phyloP scores from a whole-genome alignment of 1,284 basidiomycete species.

The Mycena sp. region DNA sequence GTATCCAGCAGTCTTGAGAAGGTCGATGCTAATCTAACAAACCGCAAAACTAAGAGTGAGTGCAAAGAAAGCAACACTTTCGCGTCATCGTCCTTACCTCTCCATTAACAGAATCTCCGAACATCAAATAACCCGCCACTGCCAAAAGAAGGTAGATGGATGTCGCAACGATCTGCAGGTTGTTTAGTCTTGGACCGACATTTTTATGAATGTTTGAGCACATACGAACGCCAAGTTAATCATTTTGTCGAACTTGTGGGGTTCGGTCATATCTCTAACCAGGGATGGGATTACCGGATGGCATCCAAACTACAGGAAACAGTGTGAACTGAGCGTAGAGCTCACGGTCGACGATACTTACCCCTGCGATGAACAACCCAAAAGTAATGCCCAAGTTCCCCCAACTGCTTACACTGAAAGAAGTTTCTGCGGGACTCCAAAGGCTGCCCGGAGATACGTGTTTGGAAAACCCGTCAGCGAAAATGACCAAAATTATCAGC shows the following conservation, averaged over 20 bases:
- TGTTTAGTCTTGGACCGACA: constrained; percentile 1
- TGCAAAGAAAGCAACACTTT: neutral
- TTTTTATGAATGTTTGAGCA: constrained; percentile 22
- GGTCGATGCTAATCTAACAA: constrained; percentile 82
- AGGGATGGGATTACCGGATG: constrained; percentile 94
- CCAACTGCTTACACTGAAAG: constrained; percentile 60
- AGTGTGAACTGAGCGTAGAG: neutral
- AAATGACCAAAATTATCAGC: constrained; percentile 80
- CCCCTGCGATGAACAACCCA: constrained; percentile 97
- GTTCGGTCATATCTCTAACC: constrained; percentile 90
- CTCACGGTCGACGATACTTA: constrained; percentile 47
- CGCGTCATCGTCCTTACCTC: constrained; percentile 66
- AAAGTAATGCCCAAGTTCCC: constrained; percentile 79
- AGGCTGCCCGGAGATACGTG: constrained; percentile 82
- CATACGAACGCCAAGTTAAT: constrained; percentile 83
- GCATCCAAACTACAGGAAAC: constrained; percentile 76
- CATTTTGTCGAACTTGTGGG: constrained; percentile 84
- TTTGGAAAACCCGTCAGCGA: constrained; percentile 88
- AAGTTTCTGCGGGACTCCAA: constrained; percentile 78
- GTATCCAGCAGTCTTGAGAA: constrained; percentile 82
- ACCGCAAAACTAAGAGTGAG: constrained; percentile 6
- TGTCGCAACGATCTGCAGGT: constrained; percentile 75
- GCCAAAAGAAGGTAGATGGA: constrained; percentile 84
- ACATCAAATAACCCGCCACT: constrained; percentile 93
- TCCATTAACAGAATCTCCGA: constrained; percentile 83